A percentile compares a stretch with the other conserved stretches of the same genome.
These are phyloP conservation scores for Massariosphaeria phaeospora DNA, from an alignment of 495 filamentous ascomycete species.

Conservation along the genomic window DNA sequence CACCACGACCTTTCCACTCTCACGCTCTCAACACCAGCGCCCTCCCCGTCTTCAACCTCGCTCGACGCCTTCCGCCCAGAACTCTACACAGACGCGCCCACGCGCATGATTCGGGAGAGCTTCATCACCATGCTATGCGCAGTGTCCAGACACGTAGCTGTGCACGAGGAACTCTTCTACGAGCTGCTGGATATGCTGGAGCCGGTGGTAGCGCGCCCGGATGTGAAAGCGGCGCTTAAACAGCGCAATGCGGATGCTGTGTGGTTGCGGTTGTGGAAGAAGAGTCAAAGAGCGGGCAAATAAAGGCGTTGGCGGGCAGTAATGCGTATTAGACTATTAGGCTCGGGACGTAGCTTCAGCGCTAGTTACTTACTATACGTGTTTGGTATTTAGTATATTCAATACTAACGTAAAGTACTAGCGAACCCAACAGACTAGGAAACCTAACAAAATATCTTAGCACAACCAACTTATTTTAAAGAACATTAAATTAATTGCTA, in stretches of 20 bases:
- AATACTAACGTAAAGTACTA: too few relatives aligned
- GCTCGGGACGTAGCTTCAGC: too few relatives aligned
- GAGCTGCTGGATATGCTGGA: constrained; percentile 58
- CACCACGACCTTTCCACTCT: constrained; percentile 1
- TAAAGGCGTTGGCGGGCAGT: too few relatives aligned
- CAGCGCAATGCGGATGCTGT: constrained; percentile 63
- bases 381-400: too few relatives aligned
- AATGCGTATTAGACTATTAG: too few relatives aligned
- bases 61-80: background rate
- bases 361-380: too few relatives aligned
- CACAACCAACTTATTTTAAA: too few relatives aligned
- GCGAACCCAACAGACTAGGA: too few relatives aligned
- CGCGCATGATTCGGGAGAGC: constrained; percentile 55
- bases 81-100: constrained; percentile 48
- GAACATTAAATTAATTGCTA: too few relatives aligned
- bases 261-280: constrained; percentile 49
- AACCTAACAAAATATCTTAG: too few relatives aligned
- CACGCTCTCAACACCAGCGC: too few relatives aligned
- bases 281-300: background rate
- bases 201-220: constrained; percentile 46
- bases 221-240: constrained; percentile 53
- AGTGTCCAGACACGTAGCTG: constrained; percentile 52
- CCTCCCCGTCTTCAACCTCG: too few relatives aligned
- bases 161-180: constrained; percentile 63
- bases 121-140: constrained; percentile 50